Evolutionary conservation across 495 filamentous ascomycete genomes (phyloP).

Genomic region (Tuber borchii): DNA sequence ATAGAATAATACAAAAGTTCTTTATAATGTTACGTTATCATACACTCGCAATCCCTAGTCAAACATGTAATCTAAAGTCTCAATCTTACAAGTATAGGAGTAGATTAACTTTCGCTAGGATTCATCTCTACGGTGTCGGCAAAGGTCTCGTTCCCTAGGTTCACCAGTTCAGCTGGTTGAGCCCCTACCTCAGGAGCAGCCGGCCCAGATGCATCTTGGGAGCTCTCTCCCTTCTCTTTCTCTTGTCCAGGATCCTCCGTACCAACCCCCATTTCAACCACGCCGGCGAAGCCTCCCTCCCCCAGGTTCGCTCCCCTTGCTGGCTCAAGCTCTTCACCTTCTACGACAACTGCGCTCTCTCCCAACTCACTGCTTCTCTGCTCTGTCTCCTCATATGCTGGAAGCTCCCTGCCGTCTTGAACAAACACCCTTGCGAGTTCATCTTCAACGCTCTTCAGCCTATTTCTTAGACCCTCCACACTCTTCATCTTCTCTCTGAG

Average conservation of each 20-base stretch:
- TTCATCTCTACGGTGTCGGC: slow-evolving; percentile 16
- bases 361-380: slow-evolving; percentile 35
- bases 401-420: slow-evolving; percentile 35
- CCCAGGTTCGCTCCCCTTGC: slow-evolving; percentile 16
- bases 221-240: slow-evolving; percentile 7
- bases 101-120: not conserved
- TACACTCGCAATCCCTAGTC: not conserved
- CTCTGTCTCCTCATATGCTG: slow-evolving; percentile 30
- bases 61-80: not conserved
- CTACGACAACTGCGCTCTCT: slow-evolving; percentile 12
- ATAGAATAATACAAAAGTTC: not conserved
- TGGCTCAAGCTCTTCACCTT: slow-evolving; percentile 11
- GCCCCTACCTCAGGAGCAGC: not conserved
- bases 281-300: not conserved
- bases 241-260: slow-evolving; percentile 7
- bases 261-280: not conserved
- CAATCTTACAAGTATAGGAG: not conserved
- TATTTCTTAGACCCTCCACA: slow-evolving; percentile 74
- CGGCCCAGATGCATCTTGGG: not conserved
- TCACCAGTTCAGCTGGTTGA: not conserved
- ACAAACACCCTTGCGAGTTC: slow-evolving; percentile 61
- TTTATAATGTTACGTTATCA: not conserved
- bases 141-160: slow-evolving; percentile 17
- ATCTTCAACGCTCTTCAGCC: slow-evolving; percentile 67
- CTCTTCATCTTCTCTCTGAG: slow-evolving; percentile 69